Evolutionary conservation across 2,329 filamentous ascomycete genomes (phyloP).

Genomic region (Alternaria sp.): DNA sequence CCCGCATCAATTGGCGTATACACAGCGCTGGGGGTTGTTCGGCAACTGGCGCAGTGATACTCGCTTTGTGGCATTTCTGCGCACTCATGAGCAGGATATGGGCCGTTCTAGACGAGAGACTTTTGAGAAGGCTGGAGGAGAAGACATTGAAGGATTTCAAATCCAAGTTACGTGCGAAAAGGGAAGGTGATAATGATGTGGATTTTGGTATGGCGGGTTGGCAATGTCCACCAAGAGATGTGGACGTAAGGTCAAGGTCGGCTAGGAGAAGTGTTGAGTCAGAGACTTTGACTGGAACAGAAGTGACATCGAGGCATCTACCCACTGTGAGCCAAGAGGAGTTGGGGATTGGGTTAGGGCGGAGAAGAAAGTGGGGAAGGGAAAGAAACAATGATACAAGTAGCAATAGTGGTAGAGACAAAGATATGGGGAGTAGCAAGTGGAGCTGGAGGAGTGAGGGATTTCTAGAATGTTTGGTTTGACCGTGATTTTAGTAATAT

Average conservation of each 20-base stretch:
- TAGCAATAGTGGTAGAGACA: background rate
- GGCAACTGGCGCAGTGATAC: constrained; percentile 1
- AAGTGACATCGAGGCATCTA: background rate
- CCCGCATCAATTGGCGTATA: constrained; percentile 9
- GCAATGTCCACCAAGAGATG: background rate
- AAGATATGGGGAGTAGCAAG: background rate
- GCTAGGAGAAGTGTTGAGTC: background rate
- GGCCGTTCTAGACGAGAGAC: background rate
- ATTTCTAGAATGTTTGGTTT: background rate
- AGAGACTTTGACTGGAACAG: background rate
- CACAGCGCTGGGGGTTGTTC: constrained; percentile 6
- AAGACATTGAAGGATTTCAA: too few species aligned
- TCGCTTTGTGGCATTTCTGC: constrained; percentile 3
- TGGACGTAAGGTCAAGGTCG: background rate
- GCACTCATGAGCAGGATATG: background rate
- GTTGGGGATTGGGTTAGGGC: background rate
- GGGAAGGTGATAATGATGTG: fast-evolving
- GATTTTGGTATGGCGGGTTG: background rate
- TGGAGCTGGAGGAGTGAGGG: background rate
- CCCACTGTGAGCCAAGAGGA: background rate
- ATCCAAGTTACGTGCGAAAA: background rate
- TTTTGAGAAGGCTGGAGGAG: background rate
- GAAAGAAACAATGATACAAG: background rate
- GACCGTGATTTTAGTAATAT: background rate
- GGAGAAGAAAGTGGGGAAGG: background rate